These are phyloP conservation scores for Nemania bipapillata DNA, from an alignment of 2,329 filamentous ascomycete genomes.

Conservation along the genomic window DNA sequence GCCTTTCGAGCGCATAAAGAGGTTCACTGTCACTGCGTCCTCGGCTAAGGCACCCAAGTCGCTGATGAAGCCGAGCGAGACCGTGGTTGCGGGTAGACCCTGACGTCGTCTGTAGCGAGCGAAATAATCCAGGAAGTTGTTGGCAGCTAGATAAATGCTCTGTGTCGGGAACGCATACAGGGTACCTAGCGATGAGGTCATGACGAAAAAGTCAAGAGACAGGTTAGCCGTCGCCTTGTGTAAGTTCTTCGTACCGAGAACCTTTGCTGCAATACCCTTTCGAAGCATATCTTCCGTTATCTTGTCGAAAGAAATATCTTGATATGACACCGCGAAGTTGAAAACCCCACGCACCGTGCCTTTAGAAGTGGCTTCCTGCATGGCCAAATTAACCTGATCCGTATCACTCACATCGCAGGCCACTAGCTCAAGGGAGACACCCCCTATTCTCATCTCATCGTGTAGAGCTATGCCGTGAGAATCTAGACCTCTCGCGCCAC, in stretches of 20 bases:
- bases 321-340: conserved; percentile 6
- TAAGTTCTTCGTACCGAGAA: conserved; percentile 15
- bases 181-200: conserved; percentile 14
- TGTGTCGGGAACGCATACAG: conserved; percentile 17
- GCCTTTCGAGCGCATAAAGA: neutral
- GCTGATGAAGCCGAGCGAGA: neutral
- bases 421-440: neutral
- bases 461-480: neutral
- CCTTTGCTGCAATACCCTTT: neutral
- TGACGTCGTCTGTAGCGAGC: conserved; percentile 1
- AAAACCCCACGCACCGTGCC: neutral
- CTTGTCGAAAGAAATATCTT: conserved; percentile 4
- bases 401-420: neutral
- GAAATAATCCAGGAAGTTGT: conserved; percentile 27
- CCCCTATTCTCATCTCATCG: neutral
- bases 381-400: neutral
- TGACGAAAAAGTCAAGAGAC: conserved; percentile 22
- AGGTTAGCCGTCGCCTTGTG: conserved; percentile 2
- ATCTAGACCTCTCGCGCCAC: conserved; percentile 5
- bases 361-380: conserved; percentile 1
- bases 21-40: neutral
- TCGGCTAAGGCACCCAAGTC: neutral
- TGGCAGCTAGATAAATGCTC: conserved; percentile 26
- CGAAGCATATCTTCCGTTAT: neutral
- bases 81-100: neutral